Base-by-base conservation (phyloP, 163 green algal species). In the Scenedesmus sp. region DNA sequence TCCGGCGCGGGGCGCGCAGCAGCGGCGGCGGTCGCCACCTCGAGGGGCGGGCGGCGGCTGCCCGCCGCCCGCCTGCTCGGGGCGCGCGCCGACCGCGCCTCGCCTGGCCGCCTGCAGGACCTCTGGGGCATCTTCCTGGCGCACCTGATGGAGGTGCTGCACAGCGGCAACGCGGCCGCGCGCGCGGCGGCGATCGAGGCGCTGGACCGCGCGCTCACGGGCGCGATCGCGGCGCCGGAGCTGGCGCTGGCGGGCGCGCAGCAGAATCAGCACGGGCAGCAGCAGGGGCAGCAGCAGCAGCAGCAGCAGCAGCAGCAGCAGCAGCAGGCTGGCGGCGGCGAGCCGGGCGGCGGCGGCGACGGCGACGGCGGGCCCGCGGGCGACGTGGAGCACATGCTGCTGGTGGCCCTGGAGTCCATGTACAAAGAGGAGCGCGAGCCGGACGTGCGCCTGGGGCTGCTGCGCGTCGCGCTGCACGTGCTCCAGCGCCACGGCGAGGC, bases 81-180 rank as follows among this genome's bases (percentile, higher is more conserved):
- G n/a, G n/a, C n/a, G n/a, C n/a, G n/a, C n/a, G n/a, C n/a, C n/a
- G n/a, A n/a, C n/a, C n/a, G n/a, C n/a, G n/a, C n/a, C n/a, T n/a
- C n/a, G n/a, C n/a, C n/a, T n/a, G n/a, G n/a, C n/a, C n/a, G n/a
- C 4, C 22, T 47, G 31, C 74, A 94, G 76, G 87, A 95, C 47
- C 77, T 97, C 44, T 97, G 93, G 93, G 86, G 83, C 48, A 90
- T 94, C 31, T 96, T 97, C 78, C 80, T 96, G 51, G 78, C 84
- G 26, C 93, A 97, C 58, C 67, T 96, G 14, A 81, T 95, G 77
- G 91, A 96, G 83, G 66, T 93, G 36, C 67, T 95, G 62, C 70
- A 66, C 57, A 85, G 85, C 65, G 22, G 53, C 56, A 86, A 70
- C 20, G 33, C 81, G 2, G 47, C 75, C 18, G 78, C 93, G 4